Conservation (phyloP, 768 basidiomycete species). For the Tulasnella sp. region DNA sequence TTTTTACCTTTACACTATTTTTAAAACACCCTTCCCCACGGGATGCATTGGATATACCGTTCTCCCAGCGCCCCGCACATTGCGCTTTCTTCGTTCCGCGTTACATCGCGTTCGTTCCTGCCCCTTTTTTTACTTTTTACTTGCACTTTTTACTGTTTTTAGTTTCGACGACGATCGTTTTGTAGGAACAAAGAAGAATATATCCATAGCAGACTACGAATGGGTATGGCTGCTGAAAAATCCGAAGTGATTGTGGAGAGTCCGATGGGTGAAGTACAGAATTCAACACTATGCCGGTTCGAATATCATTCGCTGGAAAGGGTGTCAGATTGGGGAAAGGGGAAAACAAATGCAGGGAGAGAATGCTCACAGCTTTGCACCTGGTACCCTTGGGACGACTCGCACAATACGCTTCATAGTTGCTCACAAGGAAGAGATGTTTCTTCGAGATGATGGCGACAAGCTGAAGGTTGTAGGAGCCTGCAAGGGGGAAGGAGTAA, state of each 20-base stretch:
- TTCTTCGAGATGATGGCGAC: not conserved
- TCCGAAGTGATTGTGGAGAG: not conserved
- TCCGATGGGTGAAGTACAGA: not conserved
- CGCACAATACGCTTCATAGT: not conserved
- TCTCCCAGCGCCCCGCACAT: not conserved
- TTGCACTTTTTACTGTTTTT: not conserved
- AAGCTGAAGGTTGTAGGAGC: not conserved
- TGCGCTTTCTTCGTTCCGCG: not conserved
- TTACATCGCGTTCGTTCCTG: not conserved
- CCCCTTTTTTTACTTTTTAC: not conserved
- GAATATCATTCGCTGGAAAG: not conserved
- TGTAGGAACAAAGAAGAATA: not conserved
- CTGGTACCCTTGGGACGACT: not conserved
- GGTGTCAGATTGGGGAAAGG: not conserved
- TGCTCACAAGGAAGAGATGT: not conserved
- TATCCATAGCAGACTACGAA: not conserved
- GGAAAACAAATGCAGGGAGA: not conserved
- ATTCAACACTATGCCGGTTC: not conserved
- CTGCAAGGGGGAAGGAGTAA: not conserved
- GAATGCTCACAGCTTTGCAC: not conserved
- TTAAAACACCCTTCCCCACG: not conserved
- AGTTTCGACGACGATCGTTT: not conserved
- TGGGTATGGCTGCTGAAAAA: not conserved
- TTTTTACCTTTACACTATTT: conserved; percentile 8
- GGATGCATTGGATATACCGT: not conserved